phyloP scores from a whole-genome alignment of 495 filamentous ascomycete genomes.

The Opeltia flavorubescens region DNA sequence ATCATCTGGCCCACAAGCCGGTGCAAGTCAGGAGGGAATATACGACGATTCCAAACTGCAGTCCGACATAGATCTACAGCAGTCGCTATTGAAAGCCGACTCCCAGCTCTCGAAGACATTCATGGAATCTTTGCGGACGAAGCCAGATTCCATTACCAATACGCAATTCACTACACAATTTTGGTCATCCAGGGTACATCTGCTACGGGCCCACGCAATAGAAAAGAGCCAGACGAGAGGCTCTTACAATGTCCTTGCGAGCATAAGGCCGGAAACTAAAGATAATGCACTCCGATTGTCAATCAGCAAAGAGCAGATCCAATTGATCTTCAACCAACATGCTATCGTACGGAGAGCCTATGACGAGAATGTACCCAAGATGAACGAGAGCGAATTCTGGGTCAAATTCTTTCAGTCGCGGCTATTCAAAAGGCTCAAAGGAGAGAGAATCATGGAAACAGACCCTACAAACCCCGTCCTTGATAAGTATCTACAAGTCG shows the following conservation, averaged over 20 bases:
- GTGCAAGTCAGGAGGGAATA: conserved; percentile 37
- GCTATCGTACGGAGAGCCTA: conserved; percentile 82
- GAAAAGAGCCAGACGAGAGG: conserved; percentile 73
- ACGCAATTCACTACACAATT: conserved; percentile 76
- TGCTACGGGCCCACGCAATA: conserved; percentile 80
- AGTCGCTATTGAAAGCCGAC: conserved; percentile 69
- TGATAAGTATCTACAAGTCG: conserved; percentile 67
- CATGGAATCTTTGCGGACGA: conserved; percentile 59
- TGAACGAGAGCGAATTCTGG: conserved; percentile 77
- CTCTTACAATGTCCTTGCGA: conserved; percentile 81
- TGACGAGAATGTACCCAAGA: conserved; percentile 79
- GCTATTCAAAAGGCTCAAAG: conserved; percentile 81
- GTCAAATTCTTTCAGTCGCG: conserved; percentile 78
- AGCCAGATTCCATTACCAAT: conserved; percentile 65
- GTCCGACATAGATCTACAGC: conserved; percentile 62
- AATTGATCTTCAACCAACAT: conserved; percentile 84
- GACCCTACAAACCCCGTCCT: conserved; percentile 62
- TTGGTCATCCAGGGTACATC: conserved; percentile 74
- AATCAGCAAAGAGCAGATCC: conserved; percentile 82
- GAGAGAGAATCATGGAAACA: conserved; percentile 62
- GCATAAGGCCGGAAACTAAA: conserved; percentile 68
- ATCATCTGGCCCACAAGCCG: conserved; percentile 17
- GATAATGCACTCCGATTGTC: conserved; percentile 67
- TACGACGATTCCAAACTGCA: conserved; percentile 68
- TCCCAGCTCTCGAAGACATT: conserved; percentile 62